Base-by-base conservation (phyloP, 495 filamentous ascomycete genomes). In the Aspergillus saccharolyticus region DNA sequence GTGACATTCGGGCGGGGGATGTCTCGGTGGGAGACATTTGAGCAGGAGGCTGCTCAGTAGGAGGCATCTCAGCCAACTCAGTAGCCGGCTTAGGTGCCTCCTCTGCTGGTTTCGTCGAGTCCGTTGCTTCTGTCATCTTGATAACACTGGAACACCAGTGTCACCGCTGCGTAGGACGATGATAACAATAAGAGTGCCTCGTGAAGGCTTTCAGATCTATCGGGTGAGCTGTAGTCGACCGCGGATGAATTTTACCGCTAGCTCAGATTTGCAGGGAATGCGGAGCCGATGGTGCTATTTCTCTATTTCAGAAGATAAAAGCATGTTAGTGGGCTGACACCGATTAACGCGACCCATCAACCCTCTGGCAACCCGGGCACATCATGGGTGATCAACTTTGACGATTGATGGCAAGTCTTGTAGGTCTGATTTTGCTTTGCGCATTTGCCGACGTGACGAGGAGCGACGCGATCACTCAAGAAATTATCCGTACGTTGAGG, bases 61-160 rank as follows among this genome's bases (percentile, higher is more conserved):
- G 51, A 53, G 65, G 61, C 47, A 60, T 55, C 64, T 66, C 59
- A 8, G 16, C 59, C 49, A 58, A 48, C 43, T 69, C 68, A 14
- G 55, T 44, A 44, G 61, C 56, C 53, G 58, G 45, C 47, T 68
- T 65, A 52, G 66, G 62, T 52, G 66, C 52, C 39, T 73, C 71
- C 21, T 65, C 68, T 56, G 72, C 50, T 44, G 67, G 59, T 43
- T 63, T 64, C 53, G 56, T 62, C 17, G 68, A 59, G 28, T 75
- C 72, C 55, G 64, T 62, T 16, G 68, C 61, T 47, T 77, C 74
- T 42, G 70, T 66, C 74, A 75, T 77, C 43, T 66, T 52, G 47
- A 50, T 43, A 51, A 43, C 56, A 30, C 14, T 49, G 43, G 52
- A 42, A 52, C 16, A 8, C 28, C 12, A 5, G 10, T 24, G 47